These are phyloP conservation scores for Ustulina deusta DNA, from an alignment of 2,329 filamentous ascomycete genomes.

Conservation along the genomic window DNA sequence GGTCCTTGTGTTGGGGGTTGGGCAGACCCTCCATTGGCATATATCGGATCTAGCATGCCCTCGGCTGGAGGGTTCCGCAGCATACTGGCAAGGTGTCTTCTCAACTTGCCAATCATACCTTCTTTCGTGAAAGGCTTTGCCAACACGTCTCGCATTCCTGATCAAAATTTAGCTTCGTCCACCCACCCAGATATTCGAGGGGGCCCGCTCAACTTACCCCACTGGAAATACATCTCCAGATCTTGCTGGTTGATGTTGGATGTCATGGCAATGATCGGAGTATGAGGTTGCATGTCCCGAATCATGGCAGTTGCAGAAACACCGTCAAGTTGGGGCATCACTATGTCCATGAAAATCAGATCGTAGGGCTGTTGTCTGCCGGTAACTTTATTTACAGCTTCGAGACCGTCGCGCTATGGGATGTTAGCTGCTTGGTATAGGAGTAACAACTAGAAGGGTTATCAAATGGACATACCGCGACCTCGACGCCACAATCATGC, in stretches of 20 bases:
- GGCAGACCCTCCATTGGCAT: constrained; percentile 47
- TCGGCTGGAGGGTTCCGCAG: constrained; percentile 73
- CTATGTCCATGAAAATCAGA: constrained; percentile 89
- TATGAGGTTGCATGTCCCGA: constrained; percentile 82
- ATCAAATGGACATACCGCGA: constrained; percentile 65
- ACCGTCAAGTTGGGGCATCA: constrained; percentile 96
- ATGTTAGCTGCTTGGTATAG: constrained; percentile 41
- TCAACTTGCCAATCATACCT: constrained; percentile 84
- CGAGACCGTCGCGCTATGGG: constrained; percentile 81
- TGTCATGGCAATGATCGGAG: constrained; percentile 97
- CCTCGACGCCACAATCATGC: constrained; percentile 75
- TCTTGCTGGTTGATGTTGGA: constrained; percentile 98
- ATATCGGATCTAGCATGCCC: constrained; percentile 50
- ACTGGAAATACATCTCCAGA: constrained; percentile 96
- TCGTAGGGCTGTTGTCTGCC: constrained; percentile 66
- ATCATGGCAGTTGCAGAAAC: constrained; percentile 96
- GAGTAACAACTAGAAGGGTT: not conserved
- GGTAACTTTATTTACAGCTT: constrained; percentile 88
- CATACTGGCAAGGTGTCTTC: constrained; percentile 87
- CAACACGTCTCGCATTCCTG: constrained; percentile 97
- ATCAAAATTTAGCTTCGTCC: constrained; percentile 30
- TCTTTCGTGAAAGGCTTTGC: constrained; percentile 96
- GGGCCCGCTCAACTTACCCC: constrained; percentile 71
- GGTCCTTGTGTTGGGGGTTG: constrained; percentile 51
- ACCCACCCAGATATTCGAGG: not conserved